Evolutionary conservation across 352 stramenopile species (phyloP).

Genomic region (Pythium volutum): DNA sequence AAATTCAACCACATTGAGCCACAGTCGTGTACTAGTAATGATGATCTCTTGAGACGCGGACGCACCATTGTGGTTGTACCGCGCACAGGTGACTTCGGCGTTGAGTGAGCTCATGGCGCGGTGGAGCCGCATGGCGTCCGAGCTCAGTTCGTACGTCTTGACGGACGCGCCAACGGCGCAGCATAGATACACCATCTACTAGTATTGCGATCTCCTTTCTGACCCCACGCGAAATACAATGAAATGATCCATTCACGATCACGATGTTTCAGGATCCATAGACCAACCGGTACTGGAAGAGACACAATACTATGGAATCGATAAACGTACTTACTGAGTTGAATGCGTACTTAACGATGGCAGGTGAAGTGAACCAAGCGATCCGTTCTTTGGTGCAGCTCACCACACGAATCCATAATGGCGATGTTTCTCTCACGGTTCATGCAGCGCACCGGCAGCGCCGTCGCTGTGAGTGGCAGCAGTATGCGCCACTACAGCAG

Average conservation of each 20-base stretch:
- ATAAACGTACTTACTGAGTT: slow-evolving; percentile 5
- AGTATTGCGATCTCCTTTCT: background rate
- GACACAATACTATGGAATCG: slow-evolving; percentile 8
- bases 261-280: slow-evolving; percentile 19
- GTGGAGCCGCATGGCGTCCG: slow-evolving; percentile 41
- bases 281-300: background rate
- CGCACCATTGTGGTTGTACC: slow-evolving; percentile 62
- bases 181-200: slow-evolving; percentile 60
- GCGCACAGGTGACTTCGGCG: slow-evolving; percentile 53
- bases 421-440: slow-evolving; percentile 13
- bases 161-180: slow-evolving; percentile 50
- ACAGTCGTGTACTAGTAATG: no score
- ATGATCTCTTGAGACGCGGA: no score
- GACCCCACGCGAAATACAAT: no score
- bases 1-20: background rate
- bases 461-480: background rate
- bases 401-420: slow-evolving; percentile 2
- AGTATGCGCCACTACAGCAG: slow-evolving; percentile 10
- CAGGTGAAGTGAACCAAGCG: background rate
- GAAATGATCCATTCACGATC: background rate
- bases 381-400: slow-evolving; percentile 5
- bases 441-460: slow-evolving; percentile 7
- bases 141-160: slow-evolving; percentile 61
- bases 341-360: slow-evolving; percentile 1
- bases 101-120: slow-evolving; percentile 46